A percentile compares a stretch with the other conserved stretches of the same genome.
These are phyloP conservation scores for Hemileccinum hortonii DNA, from an alignment of 1,284 basidiomycete species.

Conservation along the genomic window DNA sequence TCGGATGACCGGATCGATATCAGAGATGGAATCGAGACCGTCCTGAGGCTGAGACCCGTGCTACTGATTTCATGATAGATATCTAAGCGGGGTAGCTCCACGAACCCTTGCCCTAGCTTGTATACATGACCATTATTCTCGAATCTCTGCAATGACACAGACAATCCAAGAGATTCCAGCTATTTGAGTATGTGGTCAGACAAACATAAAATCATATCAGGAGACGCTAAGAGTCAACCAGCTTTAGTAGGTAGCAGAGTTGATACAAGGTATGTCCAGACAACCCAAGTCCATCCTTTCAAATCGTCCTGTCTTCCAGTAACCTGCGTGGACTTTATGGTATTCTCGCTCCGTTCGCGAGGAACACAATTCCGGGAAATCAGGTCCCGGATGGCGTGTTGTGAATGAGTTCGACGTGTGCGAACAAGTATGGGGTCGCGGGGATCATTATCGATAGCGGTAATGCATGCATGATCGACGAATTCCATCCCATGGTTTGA, in stretches of 20 bases:
- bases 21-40: background rate
- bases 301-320: constrained; percentile 1
- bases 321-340: background rate
- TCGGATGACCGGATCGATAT: background rate
- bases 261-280: constrained; percentile 21
- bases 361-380: constrained; percentile 22
- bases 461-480: constrained; percentile 33
- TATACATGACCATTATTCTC: background rate
- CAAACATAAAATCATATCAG: background rate
- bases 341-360: constrained; percentile 4
- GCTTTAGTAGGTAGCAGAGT: constrained; percentile 7
- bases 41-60: background rate
- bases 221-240: background rate
- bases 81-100: background rate
- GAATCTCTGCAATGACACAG: background rate
- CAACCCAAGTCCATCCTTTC: constrained; percentile 14
- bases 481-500: constrained; percentile 26
- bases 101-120: constrained; percentile 3
- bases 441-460: constrained; percentile 25
- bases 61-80: constrained; percentile 7
- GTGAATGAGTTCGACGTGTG: constrained; percentile 19
- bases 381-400: constrained; percentile 20
- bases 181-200: background rate
- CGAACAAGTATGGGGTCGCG: constrained; percentile 15
- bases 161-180: background rate